Evolutionary conservation across 148 eudicot genomes (phyloP).

Genomic region (Vaccinium corymbosum): DNA sequence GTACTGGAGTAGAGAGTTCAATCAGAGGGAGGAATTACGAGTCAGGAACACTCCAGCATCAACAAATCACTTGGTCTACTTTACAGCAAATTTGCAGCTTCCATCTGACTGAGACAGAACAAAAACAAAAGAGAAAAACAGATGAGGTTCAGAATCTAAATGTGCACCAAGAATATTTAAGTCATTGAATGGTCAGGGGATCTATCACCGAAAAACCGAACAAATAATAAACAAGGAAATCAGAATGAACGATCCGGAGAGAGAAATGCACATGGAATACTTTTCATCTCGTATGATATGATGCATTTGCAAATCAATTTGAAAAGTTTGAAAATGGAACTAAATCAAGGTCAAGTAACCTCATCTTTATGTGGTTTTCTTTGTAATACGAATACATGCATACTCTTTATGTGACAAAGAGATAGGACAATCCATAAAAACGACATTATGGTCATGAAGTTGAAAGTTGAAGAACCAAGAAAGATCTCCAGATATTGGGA

Average conservation of each 20-base stretch:
- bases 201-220: not conserved
- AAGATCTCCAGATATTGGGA: not conserved
- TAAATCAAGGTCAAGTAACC: not conserved
- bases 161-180: not conserved
- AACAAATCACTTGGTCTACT: not conserved
- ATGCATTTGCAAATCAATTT: not conserved
- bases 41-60: not conserved
- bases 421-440: not conserved
- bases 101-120: not conserved
- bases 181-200: not conserved
- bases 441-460: not conserved
- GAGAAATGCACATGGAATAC: not conserved
- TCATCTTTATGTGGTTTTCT: not conserved
- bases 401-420: not conserved
- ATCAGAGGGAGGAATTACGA: not conserved
- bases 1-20: not conserved
- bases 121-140: not conserved
- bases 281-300: not conserved
- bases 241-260: not conserved
- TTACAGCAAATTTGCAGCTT: slow-evolving; percentile 15
- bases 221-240: not conserved
- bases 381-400: not conserved
- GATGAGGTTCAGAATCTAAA: not conserved
- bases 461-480: not conserved
- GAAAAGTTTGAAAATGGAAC: not conserved